These are phyloP conservation scores for Talaromyces sp. DNA, from an alignment of 2,329 filamentous ascomycete species.

Conservation along the genomic window DNA sequence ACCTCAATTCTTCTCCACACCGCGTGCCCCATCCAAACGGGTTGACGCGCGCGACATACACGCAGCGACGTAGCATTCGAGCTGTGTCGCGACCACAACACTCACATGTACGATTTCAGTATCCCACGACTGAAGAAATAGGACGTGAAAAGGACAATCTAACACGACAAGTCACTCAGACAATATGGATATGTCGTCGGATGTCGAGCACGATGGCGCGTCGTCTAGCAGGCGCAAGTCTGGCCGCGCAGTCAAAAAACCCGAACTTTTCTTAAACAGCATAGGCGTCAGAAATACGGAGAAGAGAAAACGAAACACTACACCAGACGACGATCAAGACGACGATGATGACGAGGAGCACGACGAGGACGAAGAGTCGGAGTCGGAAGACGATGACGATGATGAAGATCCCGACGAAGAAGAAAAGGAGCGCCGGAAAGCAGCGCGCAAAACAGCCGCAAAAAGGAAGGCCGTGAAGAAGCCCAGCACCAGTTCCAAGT, in stretches of 20 bases:
- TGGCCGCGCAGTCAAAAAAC: constrained; percentile 37
- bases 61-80: not conserved
- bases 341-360: constrained; percentile 26
- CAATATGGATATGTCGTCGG: constrained; percentile 9
- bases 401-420: constrained; percentile 40
- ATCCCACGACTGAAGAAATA: not conserved
- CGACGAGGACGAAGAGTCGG: constrained; percentile 25
- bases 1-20: not conserved
- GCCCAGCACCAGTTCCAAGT: constrained; percentile 24
- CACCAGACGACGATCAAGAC: constrained; percentile 28
- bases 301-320: constrained; percentile 47
- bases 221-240: constrained; percentile 26
- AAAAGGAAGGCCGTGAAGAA: constrained; percentile 34
- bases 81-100: not conserved
- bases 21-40: not conserved
- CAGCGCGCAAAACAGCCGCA: constrained; percentile 25
- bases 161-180: not conserved
- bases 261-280: constrained; percentile 35
- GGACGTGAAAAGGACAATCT: not conserved
- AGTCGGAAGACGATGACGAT: constrained; percentile 35
- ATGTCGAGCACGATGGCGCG: constrained; percentile 9
- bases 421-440: constrained; percentile 40
- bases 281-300: constrained; percentile 22
- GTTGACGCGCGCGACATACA: not conserved
- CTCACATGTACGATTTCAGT: not conserved